Evolutionary conservation across 2,329 filamentous ascomycete genomes (phyloP), one percentile per base, ranked within the genome.

Genomic region (Aspergillus flavus): DNA sequence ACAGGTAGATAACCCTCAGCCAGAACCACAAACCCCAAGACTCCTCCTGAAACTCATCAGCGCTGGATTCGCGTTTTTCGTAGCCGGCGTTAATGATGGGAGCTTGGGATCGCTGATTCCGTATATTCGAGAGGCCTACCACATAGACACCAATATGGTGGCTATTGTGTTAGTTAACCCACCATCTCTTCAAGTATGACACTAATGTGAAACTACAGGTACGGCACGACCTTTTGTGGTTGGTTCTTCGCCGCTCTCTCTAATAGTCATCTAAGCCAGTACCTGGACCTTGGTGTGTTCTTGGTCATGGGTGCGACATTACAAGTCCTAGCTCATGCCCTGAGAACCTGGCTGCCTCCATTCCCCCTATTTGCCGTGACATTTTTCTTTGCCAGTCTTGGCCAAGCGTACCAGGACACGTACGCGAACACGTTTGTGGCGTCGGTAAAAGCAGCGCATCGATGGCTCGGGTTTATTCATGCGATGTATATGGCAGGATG

Each of bases 81-180:
- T 87, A 34, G 86, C 88, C 0, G 88, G 88, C 0, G 80, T 86
- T 55, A 90, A 89, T 61, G 88, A 90, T 71, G 88, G 88, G 36
- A 88, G 84, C 64, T 77, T 90, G 0, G 88, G 88, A 2, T 82
- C 88, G 1, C 66, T 91, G 16, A 83, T 90, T 1, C 88, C 88
- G 0, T 88, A 90, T 68, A 81, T 90, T 11, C 81, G 90, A 4
- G 79, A 82, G 6, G 82, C 83, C 3, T 89, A 89, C 68, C 65
- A 77, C 6, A 82, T 88, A 53, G 82, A 76, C 14, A 87, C 85
- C 0, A 83, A 82, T 26, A 78, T 83, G 32, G 79, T 85, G 5
- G 81, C 84, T 0, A 76, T 83, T 26, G 75, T 88, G 79, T 87
- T 74, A 63, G 78, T 66, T 23, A 71, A 11, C 5, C 9, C 5